Evolutionary conservation across 768 basidiomycete genomes (phyloP).

Genomic region (Trametes villosa): DNA sequence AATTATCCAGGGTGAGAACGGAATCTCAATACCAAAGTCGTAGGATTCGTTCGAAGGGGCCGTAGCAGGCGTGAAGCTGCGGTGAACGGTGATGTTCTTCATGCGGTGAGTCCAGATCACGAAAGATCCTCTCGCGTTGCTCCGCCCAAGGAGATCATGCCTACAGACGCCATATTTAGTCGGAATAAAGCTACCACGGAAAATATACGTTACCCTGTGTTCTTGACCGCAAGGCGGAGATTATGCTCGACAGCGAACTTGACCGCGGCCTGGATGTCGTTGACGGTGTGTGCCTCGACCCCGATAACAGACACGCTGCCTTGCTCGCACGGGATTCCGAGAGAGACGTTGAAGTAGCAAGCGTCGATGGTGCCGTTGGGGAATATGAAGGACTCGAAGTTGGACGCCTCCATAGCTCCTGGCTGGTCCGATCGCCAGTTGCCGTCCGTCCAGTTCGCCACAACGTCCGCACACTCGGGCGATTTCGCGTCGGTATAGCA

Average conservation of each 20-base stretch:
- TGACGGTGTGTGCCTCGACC: conserved; percentile 28
- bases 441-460: conserved; percentile 35
- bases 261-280: conserved; percentile 36
- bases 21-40: conserved; percentile 10
- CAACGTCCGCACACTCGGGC: conserved; percentile 43
- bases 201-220: conserved; percentile 27
- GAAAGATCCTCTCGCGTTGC: conserved; percentile 29
- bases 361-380: conserved; percentile 52
- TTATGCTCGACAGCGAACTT: conserved; percentile 30
- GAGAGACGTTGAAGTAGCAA: conserved; percentile 53
- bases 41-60: conserved; percentile 8
- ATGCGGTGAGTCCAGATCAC: conserved; percentile 48
- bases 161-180: conserved; percentile 4
- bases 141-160: conserved; percentile 30
- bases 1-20: neutral
- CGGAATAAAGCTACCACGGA: no score
- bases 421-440: conserved; percentile 40
- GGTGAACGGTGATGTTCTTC: conserved; percentile 41
- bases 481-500: conserved; percentile 45
- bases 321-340: conserved; percentile 46
- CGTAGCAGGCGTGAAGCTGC: conserved; percentile 40
- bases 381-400: conserved; percentile 21
- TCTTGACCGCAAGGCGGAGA: conserved; percentile 35
- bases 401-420: neutral
- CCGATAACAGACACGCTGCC: conserved; percentile 46